phyloP scores from a whole-genome alignment of 805 yeast species.

The Ogataea glucozyma region DNA sequence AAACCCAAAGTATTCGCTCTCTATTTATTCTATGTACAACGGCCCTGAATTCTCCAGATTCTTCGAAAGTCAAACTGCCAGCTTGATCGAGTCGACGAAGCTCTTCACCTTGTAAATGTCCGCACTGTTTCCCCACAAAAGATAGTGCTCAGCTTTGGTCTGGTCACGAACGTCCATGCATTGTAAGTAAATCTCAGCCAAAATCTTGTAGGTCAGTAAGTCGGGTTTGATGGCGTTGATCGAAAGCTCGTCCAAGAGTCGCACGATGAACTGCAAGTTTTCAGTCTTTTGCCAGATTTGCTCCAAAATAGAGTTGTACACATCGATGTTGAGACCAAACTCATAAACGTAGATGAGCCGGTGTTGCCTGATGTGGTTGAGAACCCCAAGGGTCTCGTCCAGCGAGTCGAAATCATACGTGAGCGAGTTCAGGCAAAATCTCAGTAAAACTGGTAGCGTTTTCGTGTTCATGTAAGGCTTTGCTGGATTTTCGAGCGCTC shows the following conservation, averaged over 20 bases:
- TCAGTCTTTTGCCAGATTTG: conserved; percentile 33
- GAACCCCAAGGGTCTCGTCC: conserved; percentile 26
- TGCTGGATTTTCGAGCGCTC: conserved; percentile 18
- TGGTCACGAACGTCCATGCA: conserved; percentile 31
- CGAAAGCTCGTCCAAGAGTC: conserved; percentile 31
- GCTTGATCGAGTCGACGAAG: conserved; percentile 17
- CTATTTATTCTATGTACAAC: too few relatives aligned
- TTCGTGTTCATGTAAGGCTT: conserved; percentile 25
- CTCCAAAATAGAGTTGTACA: conserved; percentile 31
- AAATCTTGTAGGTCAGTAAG: conserved; percentile 28
- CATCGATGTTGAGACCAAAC: conserved; percentile 32
- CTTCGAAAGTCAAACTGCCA: conserved; percentile 10
- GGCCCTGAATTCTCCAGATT: too few relatives aligned
- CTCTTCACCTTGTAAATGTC: conserved; percentile 29
- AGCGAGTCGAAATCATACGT: conserved; percentile 32
- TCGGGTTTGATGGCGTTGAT: conserved; percentile 35
- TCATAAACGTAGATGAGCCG: conserved; percentile 33
- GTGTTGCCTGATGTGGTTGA: conserved; percentile 30
- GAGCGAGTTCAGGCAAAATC: conserved; percentile 32
- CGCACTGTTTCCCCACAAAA: conserved; percentile 33
- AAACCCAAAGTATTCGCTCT: too few relatives aligned
- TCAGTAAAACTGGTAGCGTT: conserved; percentile 31
- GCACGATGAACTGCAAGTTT: conserved; percentile 26
- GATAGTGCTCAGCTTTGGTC: conserved; percentile 25
- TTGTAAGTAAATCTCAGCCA: conserved; percentile 29